Percentiles rank a stretch among this genome's conserved stretches.
Conservation (phyloP, 192 early-diverging fungal genomes). For the Thoreauomyces humboldtii region DNA sequence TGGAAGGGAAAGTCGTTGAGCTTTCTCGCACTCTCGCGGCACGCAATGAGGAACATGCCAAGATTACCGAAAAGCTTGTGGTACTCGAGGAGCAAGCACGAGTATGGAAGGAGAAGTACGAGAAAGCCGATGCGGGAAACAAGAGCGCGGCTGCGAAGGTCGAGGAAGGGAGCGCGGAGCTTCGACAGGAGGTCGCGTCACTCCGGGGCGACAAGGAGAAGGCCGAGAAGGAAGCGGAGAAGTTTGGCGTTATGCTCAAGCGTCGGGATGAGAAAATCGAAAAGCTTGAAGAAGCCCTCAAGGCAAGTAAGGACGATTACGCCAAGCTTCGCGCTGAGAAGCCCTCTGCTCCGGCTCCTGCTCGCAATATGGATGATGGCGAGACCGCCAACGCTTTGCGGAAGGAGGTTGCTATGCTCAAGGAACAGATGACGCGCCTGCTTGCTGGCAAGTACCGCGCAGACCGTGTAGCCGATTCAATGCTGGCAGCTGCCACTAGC, state of each 20-base stretch:
- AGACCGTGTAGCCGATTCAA: constrained; percentile 46
- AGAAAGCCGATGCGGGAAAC: constrained; percentile 55
- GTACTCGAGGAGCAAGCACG: constrained; percentile 64
- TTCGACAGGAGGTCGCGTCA: constrained; percentile 55
- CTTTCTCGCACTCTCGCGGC: constrained; percentile 75
- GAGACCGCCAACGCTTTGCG: constrained; percentile 60
- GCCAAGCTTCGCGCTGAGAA: constrained; percentile 56
- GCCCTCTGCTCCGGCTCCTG: constrained; percentile 34
- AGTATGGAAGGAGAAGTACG: constrained; percentile 71
- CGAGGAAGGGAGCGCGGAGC: constrained; percentile 53
- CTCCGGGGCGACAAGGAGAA: constrained; percentile 57
- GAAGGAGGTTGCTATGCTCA: constrained; percentile 68
- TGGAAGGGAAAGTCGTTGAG: constrained; percentile 96
- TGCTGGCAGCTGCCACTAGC: constrained; percentile 24
- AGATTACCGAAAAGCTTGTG: constrained; percentile 52
- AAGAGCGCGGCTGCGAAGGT: constrained; percentile 52
- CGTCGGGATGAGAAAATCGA: constrained; percentile 64
- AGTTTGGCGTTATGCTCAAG: constrained; percentile 54
- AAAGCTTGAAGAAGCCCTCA: constrained; percentile 52
- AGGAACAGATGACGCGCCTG: constrained; percentile 69
- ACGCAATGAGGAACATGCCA: constrained; percentile 68
- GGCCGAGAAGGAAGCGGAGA: constrained; percentile 60
- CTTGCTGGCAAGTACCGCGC: constrained; percentile 61
- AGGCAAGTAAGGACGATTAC: constrained; percentile 64
- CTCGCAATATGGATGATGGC: constrained; percentile 55